These are phyloP conservation scores for Phytophthora europaea DNA, from an alignment of 352 stramenopile species.

Conservation along the genomic window DNA sequence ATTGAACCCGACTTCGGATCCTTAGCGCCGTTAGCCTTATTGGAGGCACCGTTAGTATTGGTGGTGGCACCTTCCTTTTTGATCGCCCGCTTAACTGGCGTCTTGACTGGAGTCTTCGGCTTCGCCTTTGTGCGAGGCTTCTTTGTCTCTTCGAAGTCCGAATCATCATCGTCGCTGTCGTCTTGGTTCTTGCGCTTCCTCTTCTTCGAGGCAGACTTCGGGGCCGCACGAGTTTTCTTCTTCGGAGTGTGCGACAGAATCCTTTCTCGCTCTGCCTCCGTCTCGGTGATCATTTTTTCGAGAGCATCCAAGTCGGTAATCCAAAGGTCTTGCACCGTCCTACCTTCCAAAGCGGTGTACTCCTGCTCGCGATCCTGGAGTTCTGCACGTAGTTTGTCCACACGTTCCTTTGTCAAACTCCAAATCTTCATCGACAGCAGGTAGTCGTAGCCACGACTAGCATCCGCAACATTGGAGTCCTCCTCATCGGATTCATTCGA, in stretches of 20 bases:
- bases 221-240: constrained; percentile 55
- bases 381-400: constrained; percentile 92
- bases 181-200: constrained; percentile 58
- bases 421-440: constrained; percentile 96
- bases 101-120: constrained; percentile 48
- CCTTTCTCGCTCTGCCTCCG: constrained; percentile 65
- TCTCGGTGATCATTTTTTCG: constrained; percentile 74
- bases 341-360: constrained; percentile 82
- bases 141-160: constrained; percentile 66
- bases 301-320: constrained; percentile 93
- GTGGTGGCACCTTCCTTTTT: constrained; percentile 41
- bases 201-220: constrained; percentile 60
- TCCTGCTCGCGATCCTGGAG: constrained; percentile 89
- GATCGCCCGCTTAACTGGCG: constrained; percentile 39
- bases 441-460: constrained; percentile 93
- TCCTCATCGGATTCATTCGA: constrained; percentile 67
- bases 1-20: constrained; percentile 48
- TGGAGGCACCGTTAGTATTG: constrained; percentile 27
- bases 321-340: constrained; percentile 93
- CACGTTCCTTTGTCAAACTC: constrained; percentile 95
- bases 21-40: constrained; percentile 36
- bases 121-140: constrained; percentile 32
- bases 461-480: constrained; percentile 46
- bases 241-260: constrained; percentile 70
- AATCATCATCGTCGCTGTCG: constrained; percentile 62